Percentiles rank a stretch among this genome's conserved stretches.
These are phyloP conservation scores for Orbilia blumenaviensis DNA, from an alignment of 2,329 filamentous ascomycete genomes.

Conservation along the genomic window DNA sequence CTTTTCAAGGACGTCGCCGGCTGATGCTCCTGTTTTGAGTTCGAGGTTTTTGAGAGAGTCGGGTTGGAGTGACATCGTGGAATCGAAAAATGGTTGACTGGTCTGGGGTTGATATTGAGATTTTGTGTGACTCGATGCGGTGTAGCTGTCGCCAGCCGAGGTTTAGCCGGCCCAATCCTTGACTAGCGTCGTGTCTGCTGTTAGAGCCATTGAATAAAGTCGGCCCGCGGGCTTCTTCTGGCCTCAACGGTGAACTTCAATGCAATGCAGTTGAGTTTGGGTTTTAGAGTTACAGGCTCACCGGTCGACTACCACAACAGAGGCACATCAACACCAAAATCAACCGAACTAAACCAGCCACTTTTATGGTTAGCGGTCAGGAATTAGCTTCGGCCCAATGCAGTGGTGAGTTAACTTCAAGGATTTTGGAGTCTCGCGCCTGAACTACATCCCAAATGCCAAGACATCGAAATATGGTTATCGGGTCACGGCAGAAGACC, in stretches of 20 bases:
- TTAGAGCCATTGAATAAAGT: neutral
- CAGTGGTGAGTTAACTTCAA: neutral
- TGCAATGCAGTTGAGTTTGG: neutral
- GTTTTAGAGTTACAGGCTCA: neutral
- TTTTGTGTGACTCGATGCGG: slow-evolving; percentile 28
- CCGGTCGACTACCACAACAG: neutral
- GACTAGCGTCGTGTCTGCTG: neutral
- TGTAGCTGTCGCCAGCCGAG: slow-evolving; percentile 24
- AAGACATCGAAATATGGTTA: slow-evolving; percentile 16
- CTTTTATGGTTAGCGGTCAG: too few relatives aligned
- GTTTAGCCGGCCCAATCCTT: slow-evolving; percentile 14
- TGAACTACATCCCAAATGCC: neutral
- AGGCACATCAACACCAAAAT: neutral
- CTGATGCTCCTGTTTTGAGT: slow-evolving; percentile 57
- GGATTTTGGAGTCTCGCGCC: neutral
- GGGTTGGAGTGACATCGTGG: slow-evolving; percentile 28
- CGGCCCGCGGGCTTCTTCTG: neutral
- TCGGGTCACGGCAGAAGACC: slow-evolving; percentile 12
- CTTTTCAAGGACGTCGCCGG: slow-evolving; percentile 59
- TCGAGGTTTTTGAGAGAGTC: slow-evolving; percentile 25
- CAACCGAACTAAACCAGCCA: too few relatives aligned
- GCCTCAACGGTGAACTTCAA: too few relatives aligned
- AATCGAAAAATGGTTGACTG: neutral
- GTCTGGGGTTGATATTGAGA: slow-evolving; percentile 9
- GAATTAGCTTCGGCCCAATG: neutral